Evolutionary conservation across 306 rosid genomes (phyloP).

Genomic region (Nissolia schottii): DNA sequence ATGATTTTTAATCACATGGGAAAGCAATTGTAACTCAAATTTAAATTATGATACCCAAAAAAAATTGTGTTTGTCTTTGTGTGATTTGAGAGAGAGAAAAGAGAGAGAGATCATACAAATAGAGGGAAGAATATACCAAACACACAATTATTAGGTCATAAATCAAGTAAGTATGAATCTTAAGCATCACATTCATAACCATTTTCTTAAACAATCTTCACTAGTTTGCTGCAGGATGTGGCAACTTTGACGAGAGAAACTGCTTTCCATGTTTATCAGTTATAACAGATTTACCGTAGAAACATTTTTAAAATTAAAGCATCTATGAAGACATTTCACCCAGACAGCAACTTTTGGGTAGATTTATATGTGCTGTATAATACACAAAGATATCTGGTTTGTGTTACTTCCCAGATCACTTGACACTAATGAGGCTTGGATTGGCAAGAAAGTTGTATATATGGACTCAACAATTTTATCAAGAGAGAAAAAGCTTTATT

Average conservation of each 20-base stretch:
- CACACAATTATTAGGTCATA: not conserved
- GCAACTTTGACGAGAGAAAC: not conserved
- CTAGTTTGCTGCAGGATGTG: not conserved
- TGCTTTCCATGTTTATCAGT: not conserved
- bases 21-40: not conserved
- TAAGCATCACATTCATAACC: slow-evolving; percentile 7
- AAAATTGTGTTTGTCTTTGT: not conserved
- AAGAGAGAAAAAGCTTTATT: not conserved
- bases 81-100: not conserved
- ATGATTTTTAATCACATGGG: slow-evolving; percentile 7
- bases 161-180: not conserved
- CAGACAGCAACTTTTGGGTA: not conserved
- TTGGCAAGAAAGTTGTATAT: not conserved
- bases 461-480: not conserved
- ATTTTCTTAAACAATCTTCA: slow-evolving; percentile 7
- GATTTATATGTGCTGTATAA: not conserved
- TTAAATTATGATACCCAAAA: not conserved
- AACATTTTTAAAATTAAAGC: not conserved
- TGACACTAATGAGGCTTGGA: not conserved
- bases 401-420: not conserved
- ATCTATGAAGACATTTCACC: not conserved
- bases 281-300: not conserved
- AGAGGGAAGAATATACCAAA: not conserved
- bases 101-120: slow-evolving; percentile 2
- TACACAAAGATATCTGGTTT: not conserved